Base-by-base conservation (phyloP, 2,329 filamentous ascomycete species). In the Diplocarpon rosae region DNA sequence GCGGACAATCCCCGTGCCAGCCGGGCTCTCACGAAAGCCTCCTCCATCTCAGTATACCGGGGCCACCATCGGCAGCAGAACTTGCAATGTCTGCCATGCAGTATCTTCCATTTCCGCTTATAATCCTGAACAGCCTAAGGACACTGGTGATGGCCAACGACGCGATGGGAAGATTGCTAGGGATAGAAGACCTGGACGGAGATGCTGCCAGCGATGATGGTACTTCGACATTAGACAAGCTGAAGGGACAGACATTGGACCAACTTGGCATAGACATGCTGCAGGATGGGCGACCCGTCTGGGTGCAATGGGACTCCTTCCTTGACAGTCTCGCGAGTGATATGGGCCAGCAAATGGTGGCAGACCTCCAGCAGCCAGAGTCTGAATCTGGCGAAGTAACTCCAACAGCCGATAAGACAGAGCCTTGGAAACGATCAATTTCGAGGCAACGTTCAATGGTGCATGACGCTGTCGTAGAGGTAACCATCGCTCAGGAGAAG, bases 111-210 rank as follows among this genome's bases (percentile, higher is more conserved):
- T 76, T 85, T 37, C 84, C 84, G 0, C 61, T 85, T 4, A 61
- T 88, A 30, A 76, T 89, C 1, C 65, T 89, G 30, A 80, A 80
- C 40, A 75, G 71, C 30, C 57, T 75, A 27, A 88, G 87, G 62
- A 83, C 79, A 0, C 73, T 88, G 2, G 71, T 84, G 1, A 63
- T 88, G 33, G 83, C 82, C 28, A 89, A 89, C 55, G 80, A 87
- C 53, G 79, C 84, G 15, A 81, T 87, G 75, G 81, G 78, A 1
- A 71, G 76, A 43, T 64, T 89, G 55, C 64, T 89, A 16, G 80
- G 77, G 3, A 67, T 84, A 39, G 67, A 76, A 20, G 62, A 67
- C 16, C 56, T 62, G 35, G 61, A 61, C 15, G 59, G 31, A n/a
- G 53, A 62, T n/a, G 59, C 62, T 24, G 54, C 64, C 3, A 63